Evolutionary conservation across 2,329 filamentous ascomycete species (phyloP), one percentile per base, ranked within the genome.

Genomic region (Cladobotryum mycophilum): DNA sequence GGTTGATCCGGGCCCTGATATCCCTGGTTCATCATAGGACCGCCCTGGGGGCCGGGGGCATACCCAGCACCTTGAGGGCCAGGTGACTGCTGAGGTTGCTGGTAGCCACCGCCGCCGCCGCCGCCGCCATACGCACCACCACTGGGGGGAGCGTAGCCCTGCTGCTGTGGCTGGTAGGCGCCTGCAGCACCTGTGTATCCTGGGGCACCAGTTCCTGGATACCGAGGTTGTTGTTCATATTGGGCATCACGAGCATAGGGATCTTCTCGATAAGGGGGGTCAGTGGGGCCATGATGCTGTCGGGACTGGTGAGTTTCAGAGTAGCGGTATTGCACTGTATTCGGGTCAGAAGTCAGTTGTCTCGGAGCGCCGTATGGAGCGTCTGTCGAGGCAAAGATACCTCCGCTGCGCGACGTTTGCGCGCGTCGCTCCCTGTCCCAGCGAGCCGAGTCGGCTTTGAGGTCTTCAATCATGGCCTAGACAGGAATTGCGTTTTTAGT

Each of bases 391-490:
- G 71, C 66, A 64, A 68, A 71, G 71, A 73, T 81, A 82, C 79
- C 79, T 81, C 78, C 76, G 67, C 71, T 76, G 64, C 75, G 75
- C 65, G 71, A 73, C 58, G 71, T 77, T 66, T 76, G 77, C 60
- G 74, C 75, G 63, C 78, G 74, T 64, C 79, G 74, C 68, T 82
- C 79, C 65, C 74, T 75, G 60, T 82, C 79, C 79, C 79, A 82
- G 54, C 79, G 75, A 55, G 78, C 76, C 57, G 79, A 82, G 65
- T 82, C 79, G 64, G 75, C 77, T 61, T 82, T 82, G 52, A 82
- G 68, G 58, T 82, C 79, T 64, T 80, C 78, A 48, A 82, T 82
- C 79, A 82, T 82, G 52, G 79, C 78, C 79, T 82, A 36, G 51
- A 33, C 14, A 34, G 34, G 30, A 12, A n/a, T 33, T n/a, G 45